Evolutionary conservation across 1,284 basidiomycete species (phyloP), one percentile per base, ranked within the genome.

Genomic region (Tilletia setariae): DNA sequence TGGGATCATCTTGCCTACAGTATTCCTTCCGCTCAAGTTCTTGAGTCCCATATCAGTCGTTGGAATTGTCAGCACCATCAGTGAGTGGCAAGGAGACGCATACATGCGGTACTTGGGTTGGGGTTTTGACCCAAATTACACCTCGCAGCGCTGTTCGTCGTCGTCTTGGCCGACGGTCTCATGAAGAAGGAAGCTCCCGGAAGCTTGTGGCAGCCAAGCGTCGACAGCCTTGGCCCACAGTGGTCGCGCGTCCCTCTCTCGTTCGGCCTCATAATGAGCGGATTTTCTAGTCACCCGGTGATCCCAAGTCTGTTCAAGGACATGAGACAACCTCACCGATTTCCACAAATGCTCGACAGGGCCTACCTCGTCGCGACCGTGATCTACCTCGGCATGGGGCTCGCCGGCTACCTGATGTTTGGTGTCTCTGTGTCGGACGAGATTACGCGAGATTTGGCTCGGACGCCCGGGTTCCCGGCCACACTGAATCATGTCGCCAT

Each of bases 261-360:
- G 82, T 97, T 94, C 79, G 94, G 94, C 1, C 85, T 98, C 67
- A 90, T 97, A 80, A 93, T 98, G 90, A 92, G 92, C n/a, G 94
- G 94, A 87, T 95, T 97, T 77, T 90, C 93, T 4, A 93, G 94
- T 0, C 94, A 98, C 82, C 91, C 93, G 13, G 92, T 95, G 44
- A 90, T 97, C 64, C 94, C 94, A 6, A 92, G 90, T 9, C 83
- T 98, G 16, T 92, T 91, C 13, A 86, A 89, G 73, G 94, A 98
- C 83, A 97, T 98, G 94, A 84, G 85, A 65, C 88, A 94, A 75
- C 93, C 93, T 0, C 85, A 86, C 49, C 86, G 90, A 72, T 96
- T 95, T 79, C 88, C 91, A 81, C 84, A 83, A 59, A 93, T 94
- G 90, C 90, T 92, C 73, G 88, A 91, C 76, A 88, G 88, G 82